These are phyloP conservation scores for Erysimum cheiri DNA, from an alignment of 441 rosid genomes.

Conservation along the genomic window DNA sequence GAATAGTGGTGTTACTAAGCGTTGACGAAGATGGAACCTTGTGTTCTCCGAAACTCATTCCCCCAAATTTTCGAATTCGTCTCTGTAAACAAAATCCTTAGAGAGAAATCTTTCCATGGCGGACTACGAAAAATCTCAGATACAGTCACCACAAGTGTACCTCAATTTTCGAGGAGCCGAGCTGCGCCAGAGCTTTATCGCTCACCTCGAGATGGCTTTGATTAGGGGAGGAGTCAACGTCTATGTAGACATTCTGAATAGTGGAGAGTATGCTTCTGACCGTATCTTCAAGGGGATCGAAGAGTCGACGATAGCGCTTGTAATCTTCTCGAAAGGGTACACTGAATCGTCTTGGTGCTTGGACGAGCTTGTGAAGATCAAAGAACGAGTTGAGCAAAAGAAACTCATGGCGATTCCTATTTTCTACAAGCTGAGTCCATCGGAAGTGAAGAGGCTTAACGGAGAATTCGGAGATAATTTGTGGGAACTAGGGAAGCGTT, in stretches of 20 bases:
- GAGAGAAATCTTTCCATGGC: not conserved
- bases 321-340: not conserved
- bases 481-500: not conserved
- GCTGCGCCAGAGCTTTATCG: not conserved
- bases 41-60: not conserved
- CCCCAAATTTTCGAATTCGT: not conserved
- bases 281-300: not conserved
- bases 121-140: not conserved
- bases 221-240: not conserved
- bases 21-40: not conserved
- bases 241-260: not conserved
- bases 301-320: not conserved
- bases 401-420: conserved; percentile 1
- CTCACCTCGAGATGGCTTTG: not conserved
- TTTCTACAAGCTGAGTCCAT: not conserved
- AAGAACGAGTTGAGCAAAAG: not conserved
- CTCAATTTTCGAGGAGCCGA: not conserved
- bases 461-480: not conserved
- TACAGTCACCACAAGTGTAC: not conserved
- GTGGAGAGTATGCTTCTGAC: not conserved
- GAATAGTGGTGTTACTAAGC: not conserved
- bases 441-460: not conserved
- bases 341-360: not conserved
- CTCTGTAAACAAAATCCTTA: not conserved
- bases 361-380: not conserved